Conservation (phyloP, 192 early-diverging fungal genomes). For the Podochytrium sp. region DNA sequence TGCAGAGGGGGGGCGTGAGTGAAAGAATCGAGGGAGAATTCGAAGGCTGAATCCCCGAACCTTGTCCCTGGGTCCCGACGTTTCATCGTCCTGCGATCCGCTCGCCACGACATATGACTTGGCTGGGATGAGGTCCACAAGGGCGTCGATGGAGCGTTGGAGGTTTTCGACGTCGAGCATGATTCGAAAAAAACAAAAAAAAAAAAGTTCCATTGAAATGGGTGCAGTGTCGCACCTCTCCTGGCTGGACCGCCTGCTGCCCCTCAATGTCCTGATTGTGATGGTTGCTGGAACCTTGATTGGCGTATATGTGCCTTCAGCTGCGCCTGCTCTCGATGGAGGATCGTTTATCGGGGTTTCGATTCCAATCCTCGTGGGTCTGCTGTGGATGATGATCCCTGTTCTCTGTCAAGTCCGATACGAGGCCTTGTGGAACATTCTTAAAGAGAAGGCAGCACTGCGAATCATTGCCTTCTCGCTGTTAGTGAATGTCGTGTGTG, state of each 20-base stretch:
- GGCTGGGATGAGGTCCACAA: constrained; percentile 83
- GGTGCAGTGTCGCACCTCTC: constrained; percentile 23
- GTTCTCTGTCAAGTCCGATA: constrained; percentile 64
- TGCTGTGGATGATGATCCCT: constrained; percentile 78
- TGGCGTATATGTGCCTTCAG: constrained; percentile 63
- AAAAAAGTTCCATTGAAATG: too few relatives aligned
- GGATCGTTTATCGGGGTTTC: constrained; percentile 68
- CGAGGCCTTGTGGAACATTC: constrained; percentile 34
- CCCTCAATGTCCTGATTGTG: constrained; percentile 31
- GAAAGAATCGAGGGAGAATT: too few relatives aligned
- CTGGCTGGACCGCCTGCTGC: constrained; percentile 27
- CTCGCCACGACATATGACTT: constrained; percentile 74
- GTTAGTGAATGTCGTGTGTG: constrained; percentile 69
- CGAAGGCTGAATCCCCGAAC: too few relatives aligned
- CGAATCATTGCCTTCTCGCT: constrained; percentile 53
- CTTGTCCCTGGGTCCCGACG: background rate
- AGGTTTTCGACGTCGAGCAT: constrained; percentile 49
- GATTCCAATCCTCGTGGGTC: constrained; percentile 64
- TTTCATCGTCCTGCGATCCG: background rate
- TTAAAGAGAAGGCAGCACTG: constrained; percentile 7
- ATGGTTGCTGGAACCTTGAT: constrained; percentile 65
- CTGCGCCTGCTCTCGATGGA: constrained; percentile 52
- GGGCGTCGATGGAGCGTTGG: constrained; percentile 70
- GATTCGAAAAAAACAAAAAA: constrained; percentile 3
- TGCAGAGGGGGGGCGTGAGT: background rate